These are phyloP conservation scores for Chenopodium suecicum DNA, from an alignment of 148 eudicot genomes.

Conservation along the genomic window DNA sequence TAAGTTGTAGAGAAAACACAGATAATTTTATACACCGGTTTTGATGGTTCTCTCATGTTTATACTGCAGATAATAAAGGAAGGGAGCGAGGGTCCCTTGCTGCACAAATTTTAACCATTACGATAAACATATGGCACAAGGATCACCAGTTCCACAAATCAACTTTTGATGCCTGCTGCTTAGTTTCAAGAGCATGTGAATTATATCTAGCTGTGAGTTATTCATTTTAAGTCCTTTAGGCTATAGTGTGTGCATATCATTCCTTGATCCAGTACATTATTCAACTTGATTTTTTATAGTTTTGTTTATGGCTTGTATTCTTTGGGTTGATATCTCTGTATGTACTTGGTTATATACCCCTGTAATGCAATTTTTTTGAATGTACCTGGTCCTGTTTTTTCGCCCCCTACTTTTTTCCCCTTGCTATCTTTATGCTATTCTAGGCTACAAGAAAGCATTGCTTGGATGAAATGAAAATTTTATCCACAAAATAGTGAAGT, in stretches of 20 bases:
- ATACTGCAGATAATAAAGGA: slow-evolving; percentile 21
- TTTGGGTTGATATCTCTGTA: slow-evolving; percentile 22
- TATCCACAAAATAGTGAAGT: background rate
- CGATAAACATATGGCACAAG: slow-evolving; percentile 6
- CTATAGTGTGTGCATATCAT: slow-evolving; percentile 21
- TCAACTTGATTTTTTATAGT: slow-evolving; percentile 25
- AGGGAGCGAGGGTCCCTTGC: slow-evolving; percentile 5
- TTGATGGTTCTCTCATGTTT: slow-evolving; percentile 17
- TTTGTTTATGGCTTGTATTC: slow-evolving; percentile 24
- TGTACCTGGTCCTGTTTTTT: background rate
- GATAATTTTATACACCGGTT: slow-evolving; percentile 4
- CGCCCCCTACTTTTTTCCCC: background rate
- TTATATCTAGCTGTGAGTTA: slow-evolving; percentile 11
- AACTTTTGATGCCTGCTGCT: background rate
- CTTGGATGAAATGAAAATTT: background rate
- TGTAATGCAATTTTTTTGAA: slow-evolving; percentile 19
- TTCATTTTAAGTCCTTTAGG: slow-evolving; percentile 3
- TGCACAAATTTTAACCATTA: slow-evolving; percentile 10
- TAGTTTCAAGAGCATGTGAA: slow-evolving; percentile 23
- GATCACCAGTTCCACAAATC: background rate
- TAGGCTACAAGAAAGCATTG: background rate
- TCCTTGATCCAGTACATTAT: slow-evolving; percentile 8
- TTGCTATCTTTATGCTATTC: background rate
- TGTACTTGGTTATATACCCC: slow-evolving; percentile 22
- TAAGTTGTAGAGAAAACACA: background rate